Base-by-base conservation (phyloP, 176 grass and related monocot species). In the Thinopyrum elongatum region DNA sequence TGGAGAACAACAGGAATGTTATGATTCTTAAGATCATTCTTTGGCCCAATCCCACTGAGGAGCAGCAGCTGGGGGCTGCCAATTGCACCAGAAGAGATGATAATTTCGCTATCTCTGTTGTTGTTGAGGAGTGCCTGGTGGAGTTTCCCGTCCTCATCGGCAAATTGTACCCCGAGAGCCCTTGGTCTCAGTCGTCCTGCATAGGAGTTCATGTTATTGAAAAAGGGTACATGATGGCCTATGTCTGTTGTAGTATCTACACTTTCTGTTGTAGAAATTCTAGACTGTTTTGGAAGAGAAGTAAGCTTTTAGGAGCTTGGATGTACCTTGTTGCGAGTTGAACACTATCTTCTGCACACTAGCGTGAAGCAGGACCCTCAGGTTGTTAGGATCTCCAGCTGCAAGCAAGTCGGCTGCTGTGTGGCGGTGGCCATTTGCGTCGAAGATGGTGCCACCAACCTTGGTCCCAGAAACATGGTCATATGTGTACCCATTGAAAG, bases 401-500 rank as follows among this genome's bases (percentile, higher is more conserved):
- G 84, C 92, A 61, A 97, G 94, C 44, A 97, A 87, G 65, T 97
- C 94, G 1, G 92, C 94, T 34, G 94, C 92, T 1, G 94, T 97
- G 86, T 90, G 94, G 61, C 94, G 94, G 68, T 87, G 94, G 29
- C 94, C 94, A 10, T 87, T 92, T 64, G 85, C 86, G 16, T 89
- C 88, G 83, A 97, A 97, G 67, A 92, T 97, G 79, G 87, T 97
- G 47, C 94, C 94, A 2, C 92, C 94, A 75, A 97, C 90, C 79
- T 97, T 97, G 60, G 94, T 97, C 19, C 94, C 94, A 74, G 74
- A 89, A 78, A 94, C 35, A 85, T 97, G 94, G 78, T 97, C 83
- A 41, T 88, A 97, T 21, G 86, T 94, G 81, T 94, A 97, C 3
- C 94, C 94, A 80, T 97, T 97, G 94, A 90, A 97, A 33, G 94